These are phyloP conservation scores for Henckelia pumila DNA, from an alignment of 257 asterid genomes.

Conservation along the genomic window DNA sequence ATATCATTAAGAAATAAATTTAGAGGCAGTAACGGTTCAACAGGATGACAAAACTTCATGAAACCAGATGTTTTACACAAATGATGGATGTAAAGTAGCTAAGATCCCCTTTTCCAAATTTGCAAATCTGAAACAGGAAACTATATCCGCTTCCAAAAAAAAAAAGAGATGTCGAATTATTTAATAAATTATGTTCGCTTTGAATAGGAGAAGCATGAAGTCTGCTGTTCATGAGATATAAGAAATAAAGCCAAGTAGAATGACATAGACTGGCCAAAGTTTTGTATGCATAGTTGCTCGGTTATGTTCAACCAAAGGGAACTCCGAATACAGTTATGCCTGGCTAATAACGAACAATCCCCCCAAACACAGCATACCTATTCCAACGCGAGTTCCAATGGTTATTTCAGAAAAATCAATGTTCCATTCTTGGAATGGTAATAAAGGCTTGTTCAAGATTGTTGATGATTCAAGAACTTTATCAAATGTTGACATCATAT, in stretches of 20 bases:
- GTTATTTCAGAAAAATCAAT: conserved; percentile 78
- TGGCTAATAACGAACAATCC: conserved; percentile 9
- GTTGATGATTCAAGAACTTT: conserved; percentile 70
- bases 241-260: background rate
- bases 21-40: background rate
- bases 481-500: conserved; percentile 53
- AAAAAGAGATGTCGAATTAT: background rate
- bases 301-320: conserved; percentile 9
- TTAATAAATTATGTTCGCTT: conserved; percentile 2
- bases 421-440: conserved; percentile 85
- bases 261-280: background rate
- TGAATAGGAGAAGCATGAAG: background rate
- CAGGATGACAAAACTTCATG: conserved; percentile 7
- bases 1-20: background rate
- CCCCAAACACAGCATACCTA: conserved; percentile 52
- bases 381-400: conserved; percentile 85
- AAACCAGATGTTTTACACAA: background rate
- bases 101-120: background rate
- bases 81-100: conserved; percentile 6
- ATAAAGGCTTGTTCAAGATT: conserved; percentile 68
- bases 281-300: background rate
- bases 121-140: conserved; percentile 9
- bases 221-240: background rate
- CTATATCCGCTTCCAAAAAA: background rate
- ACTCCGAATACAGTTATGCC: conserved; percentile 11